phyloP scores from a whole-genome alignment of 2,329 filamentous ascomycete species.

The Colletotrichum magnum region DNA sequence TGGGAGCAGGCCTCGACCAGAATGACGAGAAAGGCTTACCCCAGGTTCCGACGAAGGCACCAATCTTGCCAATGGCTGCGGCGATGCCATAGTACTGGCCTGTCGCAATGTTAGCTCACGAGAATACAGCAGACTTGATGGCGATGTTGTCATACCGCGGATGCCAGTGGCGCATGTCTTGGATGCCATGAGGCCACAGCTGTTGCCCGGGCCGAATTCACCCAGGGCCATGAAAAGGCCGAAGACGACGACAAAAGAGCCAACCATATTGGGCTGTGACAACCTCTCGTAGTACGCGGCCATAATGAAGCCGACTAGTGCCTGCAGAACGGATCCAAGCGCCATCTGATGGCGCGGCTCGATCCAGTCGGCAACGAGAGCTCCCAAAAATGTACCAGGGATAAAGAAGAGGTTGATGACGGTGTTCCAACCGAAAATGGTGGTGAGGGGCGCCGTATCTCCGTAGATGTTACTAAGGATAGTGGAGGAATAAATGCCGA shows the following conservation, averaged over 20 bases:
- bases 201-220: conserved; percentile 89
- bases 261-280: conserved; percentile 76
- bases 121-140: not conserved
- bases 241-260: conserved; percentile 83
- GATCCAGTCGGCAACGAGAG: conserved; percentile 82
- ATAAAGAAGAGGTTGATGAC: conserved; percentile 92
- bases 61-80: conserved; percentile 81
- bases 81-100: conserved; percentile 77
- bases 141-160: conserved; percentile 64
- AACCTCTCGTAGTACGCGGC: conserved; percentile 81
- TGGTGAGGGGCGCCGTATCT: conserved; percentile 74
- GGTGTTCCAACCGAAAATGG: conserved; percentile 88
- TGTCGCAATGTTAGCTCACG: not conserved
- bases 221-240: conserved; percentile 84
- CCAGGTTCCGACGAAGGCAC: conserved; percentile 88
- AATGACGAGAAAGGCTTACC: not conserved
- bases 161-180: conserved; percentile 92
- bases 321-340: conserved; percentile 79
- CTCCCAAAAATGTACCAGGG: conserved; percentile 84
- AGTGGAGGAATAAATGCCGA: conserved; percentile 85
- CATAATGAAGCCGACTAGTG: conserved; percentile 89
- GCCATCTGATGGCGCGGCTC: conserved; percentile 83
- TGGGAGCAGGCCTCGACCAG: too few species aligned
- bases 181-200: conserved; percentile 88
- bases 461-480: conserved; percentile 79